These are phyloP conservation scores for Phytophthora litchii DNA, from an alignment of 352 stramenopile genomes.

Conservation along the genomic window DNA sequence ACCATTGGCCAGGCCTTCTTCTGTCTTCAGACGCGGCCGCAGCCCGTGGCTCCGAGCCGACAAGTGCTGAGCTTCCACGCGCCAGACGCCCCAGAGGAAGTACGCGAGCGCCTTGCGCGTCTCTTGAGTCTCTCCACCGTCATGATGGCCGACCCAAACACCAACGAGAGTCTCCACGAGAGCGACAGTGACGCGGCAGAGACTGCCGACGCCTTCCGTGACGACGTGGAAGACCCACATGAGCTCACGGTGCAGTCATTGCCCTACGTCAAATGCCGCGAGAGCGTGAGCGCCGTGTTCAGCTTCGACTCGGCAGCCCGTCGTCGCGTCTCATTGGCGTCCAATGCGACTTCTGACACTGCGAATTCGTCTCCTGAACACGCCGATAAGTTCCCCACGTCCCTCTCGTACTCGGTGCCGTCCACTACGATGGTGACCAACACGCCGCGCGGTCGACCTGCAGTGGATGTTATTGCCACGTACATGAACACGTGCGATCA, in stretches of 20 bases:
- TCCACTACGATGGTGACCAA: constrained; percentile 59
- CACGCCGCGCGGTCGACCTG: constrained; percentile 67
- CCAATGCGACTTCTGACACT: constrained; percentile 50
- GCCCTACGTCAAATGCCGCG: constrained; percentile 70
- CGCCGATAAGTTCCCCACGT: constrained; percentile 46
- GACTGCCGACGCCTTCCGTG: constrained; percentile 21
- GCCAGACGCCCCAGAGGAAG: constrained; percentile 17
- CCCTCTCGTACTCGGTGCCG: constrained; percentile 79
- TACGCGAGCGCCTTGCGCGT: constrained; percentile 27
- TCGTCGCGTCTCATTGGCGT: constrained; percentile 53
- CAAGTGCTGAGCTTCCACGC: constrained; percentile 29
- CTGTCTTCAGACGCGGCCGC: constrained; percentile 52
- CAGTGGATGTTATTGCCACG: constrained; percentile 87
- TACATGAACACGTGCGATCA: constrained; percentile 91
- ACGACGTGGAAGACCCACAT: constrained; percentile 13
- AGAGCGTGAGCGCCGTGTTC: constrained; percentile 61
- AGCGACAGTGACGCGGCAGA: constrained; percentile 33
- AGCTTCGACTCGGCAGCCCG: constrained; percentile 50
- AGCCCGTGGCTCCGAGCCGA: constrained; percentile 34
- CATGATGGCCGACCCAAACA: constrained; percentile 40
- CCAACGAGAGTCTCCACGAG: constrained; percentile 10
- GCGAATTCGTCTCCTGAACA: constrained; percentile 40
- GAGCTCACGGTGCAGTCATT: constrained; percentile 65
- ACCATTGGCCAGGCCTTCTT: constrained; percentile 65
- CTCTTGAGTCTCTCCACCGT: constrained; percentile 27